Conservation (phyloP, 352 stramenopile genomes). For the Phytophthora agathidicida region DNA sequence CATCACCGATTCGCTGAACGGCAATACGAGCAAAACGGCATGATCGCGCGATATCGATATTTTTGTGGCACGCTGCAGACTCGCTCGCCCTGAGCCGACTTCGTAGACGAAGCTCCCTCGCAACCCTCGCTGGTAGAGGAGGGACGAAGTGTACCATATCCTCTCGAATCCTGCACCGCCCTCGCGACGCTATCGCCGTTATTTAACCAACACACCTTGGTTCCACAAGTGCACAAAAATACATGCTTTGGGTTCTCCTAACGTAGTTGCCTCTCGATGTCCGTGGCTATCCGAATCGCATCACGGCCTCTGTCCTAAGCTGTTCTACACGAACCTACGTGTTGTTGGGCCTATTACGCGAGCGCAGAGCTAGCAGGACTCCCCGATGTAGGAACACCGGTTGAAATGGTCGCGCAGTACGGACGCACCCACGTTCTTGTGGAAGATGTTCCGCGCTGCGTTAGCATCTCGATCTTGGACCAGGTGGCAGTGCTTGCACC, state of each 20-base stretch:
- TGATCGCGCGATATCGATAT: slow-evolving; percentile 41
- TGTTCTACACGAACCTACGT: too few relatives aligned
- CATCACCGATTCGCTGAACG: slow-evolving; percentile 46
- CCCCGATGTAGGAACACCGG: too few relatives aligned
- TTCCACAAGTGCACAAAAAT: slow-evolving; percentile 35
- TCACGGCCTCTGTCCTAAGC: too few relatives aligned
- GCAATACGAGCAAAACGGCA: slow-evolving; percentile 61
- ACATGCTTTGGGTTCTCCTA: slow-evolving; percentile 32
- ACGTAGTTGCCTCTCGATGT: too few relatives aligned
- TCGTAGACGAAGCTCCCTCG: slow-evolving; percentile 25
- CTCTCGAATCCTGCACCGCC: slow-evolving; percentile 22
- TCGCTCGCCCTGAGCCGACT: slow-evolving; percentile 9
- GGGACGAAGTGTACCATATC: slow-evolving; percentile 44
- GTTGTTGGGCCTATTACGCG: too few relatives aligned
- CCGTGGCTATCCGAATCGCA: too few relatives aligned
- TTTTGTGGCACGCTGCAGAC: slow-evolving; percentile 21
- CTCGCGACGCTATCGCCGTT: slow-evolving; percentile 38
- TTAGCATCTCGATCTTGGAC: too few relatives aligned
- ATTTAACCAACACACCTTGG: slow-evolving; percentile 40
- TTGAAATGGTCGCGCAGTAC: too few relatives aligned
- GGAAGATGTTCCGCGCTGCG: too few relatives aligned
- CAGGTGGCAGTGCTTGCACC: too few relatives aligned
- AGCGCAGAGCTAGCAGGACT: too few relatives aligned
- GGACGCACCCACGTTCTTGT: too few relatives aligned
- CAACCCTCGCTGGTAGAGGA: slow-evolving; percentile 10